Evolutionary conservation across 768 basidiomycete genomes (phyloP).

Genomic region (Suillus brevipes): DNA sequence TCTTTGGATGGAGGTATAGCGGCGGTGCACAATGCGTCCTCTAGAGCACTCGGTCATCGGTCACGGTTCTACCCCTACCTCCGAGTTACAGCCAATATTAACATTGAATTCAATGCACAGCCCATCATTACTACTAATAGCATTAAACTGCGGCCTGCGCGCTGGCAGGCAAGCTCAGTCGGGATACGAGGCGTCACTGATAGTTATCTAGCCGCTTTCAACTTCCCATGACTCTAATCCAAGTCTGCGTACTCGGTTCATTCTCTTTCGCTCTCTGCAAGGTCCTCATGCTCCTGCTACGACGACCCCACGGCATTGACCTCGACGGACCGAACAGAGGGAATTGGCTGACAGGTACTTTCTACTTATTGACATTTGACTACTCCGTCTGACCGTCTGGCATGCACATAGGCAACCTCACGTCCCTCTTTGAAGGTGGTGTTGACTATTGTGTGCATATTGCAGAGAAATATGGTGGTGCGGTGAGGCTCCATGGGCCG

Average conservation of each 20-base stretch:
- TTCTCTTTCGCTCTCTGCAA: neutral
- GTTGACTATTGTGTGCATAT: slow-evolving; percentile 38
- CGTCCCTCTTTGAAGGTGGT: slow-evolving; percentile 34
- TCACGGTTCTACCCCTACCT: too few relatives aligned
- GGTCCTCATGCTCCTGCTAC: neutral
- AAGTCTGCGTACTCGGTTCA: neutral
- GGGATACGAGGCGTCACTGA: neutral
- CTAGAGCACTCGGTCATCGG: too few relatives aligned
- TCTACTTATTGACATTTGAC: neutral
- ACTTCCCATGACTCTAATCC: neutral
- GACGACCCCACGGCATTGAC: neutral
- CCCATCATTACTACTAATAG: neutral
- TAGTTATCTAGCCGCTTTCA: neutral
- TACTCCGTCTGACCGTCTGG: neutral
- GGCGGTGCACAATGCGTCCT: too few relatives aligned
- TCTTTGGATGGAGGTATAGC: too few relatives aligned
- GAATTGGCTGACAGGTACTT: neutral
- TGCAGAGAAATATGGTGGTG: slow-evolving; percentile 36
- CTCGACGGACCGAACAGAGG: neutral
- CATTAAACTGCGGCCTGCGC: neutral
- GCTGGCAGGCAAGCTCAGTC: neutral
- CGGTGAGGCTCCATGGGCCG: slow-evolving; percentile 47
- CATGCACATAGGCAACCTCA: slow-evolving; percentile 32
- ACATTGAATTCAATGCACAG: neutral
- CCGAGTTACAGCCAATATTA: neutral